These are phyloP conservation scores for Trypanosoma lewisi DNA, from an alignment of 208 protist species.

Conservation along the genomic window DNA sequence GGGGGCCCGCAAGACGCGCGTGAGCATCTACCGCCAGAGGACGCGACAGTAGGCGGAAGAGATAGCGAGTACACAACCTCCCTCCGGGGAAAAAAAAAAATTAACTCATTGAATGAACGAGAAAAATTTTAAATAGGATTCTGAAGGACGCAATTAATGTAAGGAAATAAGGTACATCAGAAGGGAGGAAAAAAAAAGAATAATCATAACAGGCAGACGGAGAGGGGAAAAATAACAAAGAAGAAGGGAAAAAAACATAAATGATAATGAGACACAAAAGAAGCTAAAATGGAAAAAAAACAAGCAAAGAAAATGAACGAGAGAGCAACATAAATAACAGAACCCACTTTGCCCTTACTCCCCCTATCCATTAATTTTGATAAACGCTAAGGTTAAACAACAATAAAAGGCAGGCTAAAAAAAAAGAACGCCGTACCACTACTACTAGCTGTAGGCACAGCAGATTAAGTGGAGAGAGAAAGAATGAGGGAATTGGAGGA, in stretches of 20 bases:
- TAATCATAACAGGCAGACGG: neutral
- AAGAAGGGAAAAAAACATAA: neutral
- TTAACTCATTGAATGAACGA: neutral
- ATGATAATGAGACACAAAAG: neutral
- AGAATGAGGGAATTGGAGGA: neutral
- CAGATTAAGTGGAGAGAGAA: neutral
- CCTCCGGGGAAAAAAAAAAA: no score
- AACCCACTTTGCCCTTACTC: neutral
- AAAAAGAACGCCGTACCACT: neutral
- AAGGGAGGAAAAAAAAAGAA: neutral
- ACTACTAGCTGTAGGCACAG: neutral
- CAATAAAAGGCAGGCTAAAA: neutral
- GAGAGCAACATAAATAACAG: slow-evolving; percentile 3
- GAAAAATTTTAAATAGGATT: neutral
- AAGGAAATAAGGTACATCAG: neutral
- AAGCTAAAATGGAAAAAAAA: neutral
- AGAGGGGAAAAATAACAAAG: neutral
- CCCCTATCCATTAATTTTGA: neutral
- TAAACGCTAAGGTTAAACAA: neutral
- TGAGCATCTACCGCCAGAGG: slow-evolving; percentile 77
- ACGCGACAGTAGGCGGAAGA: slow-evolving; percentile 33
- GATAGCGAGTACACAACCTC: neutral
- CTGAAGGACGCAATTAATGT: neutral
- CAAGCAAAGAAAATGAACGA: neutral
- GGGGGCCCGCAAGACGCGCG: slow-evolving; percentile 49